Evolutionary conservation across 2,329 filamentous ascomycete species (phyloP), one percentile per base, ranked within the genome.

Genomic region (Aureobasidium vineae): DNA sequence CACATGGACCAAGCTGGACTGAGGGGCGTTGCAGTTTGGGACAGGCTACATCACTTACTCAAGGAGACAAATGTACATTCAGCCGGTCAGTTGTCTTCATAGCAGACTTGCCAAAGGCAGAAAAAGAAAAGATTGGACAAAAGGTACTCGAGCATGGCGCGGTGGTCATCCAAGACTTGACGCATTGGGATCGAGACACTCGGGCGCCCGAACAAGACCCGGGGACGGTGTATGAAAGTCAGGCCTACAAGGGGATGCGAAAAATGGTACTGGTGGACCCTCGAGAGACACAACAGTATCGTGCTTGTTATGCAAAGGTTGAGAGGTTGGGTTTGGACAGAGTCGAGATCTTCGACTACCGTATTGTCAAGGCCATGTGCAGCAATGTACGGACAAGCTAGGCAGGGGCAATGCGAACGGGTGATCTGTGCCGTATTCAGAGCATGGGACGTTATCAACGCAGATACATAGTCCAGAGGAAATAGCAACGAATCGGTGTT

Each of bases 261-360:
- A 77, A 76, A 56, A 66, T 76, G 23, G 70, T 76, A 0, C 66
- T 77, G 15, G 74, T 77, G 5, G 75, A 77, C 59, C 65, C 66
- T 26, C 70, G 68, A 16, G 69, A 75, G 26, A 19, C 15, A 33
- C n/a, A 10, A 15, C 36, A 41, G n/a, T 53, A 53, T 36, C 49
- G 49, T 15, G 49, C 36, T 26, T 54, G 61, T 13, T 64, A 53
- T 43, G 38, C 47, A 45, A n/a, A 53, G 26, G 16, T 64, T 13
- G 61, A 64, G 26, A 26, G 38, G n/a, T 38, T 64, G n/a, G 23
- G 47, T 8, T 19, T 64, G 61, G 47, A 54, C n/a, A 54, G 49
- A 31, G 47, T 64, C 15, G 61, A 64, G 26, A 54, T 64, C 6
- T 54, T 64, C 13, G 61, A 64, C 38, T 64, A 53, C 13, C 36